Conservation (phyloP, 257 asterid genomes). For the Ballota nigra region DNA sequence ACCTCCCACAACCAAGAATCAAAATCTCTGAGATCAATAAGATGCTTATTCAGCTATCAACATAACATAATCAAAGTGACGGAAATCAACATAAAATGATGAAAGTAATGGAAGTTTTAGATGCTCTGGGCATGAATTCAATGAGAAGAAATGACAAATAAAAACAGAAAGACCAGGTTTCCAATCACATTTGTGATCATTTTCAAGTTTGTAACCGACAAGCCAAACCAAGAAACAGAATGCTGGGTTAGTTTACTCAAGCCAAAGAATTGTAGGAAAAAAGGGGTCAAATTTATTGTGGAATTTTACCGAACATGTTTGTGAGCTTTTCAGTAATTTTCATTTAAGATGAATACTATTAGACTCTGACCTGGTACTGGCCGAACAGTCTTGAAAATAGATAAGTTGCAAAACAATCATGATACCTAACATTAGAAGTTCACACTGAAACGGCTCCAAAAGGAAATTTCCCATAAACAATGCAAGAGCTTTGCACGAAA, state of each 20-base stretch:
- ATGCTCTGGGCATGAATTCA: background rate
- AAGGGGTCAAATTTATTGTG: background rate
- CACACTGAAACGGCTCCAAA: slow-evolving; percentile 14
- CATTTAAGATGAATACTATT: background rate
- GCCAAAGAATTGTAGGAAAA: background rate
- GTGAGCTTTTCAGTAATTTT: background rate
- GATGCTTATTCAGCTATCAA: slow-evolving; percentile 13
- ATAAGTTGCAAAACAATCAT: slow-evolving; percentile 59
- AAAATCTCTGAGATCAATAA: slow-evolving; percentile 59
- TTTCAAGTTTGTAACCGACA: background rate
- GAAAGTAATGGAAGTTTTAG: background rate
- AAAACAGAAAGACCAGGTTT: background rate
- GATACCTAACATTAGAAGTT: slow-evolving; percentile 22
- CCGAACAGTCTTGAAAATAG: slow-evolving; percentile 76
- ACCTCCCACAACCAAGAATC: slow-evolving; percentile 82
- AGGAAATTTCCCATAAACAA: background rate
- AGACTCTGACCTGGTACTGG: slow-evolving; percentile 84
- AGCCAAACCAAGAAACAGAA: background rate
- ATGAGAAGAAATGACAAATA: background rate
- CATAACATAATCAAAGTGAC: background rate
- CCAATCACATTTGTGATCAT: background rate
- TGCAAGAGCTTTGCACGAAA: background rate
- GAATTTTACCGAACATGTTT: background rate
- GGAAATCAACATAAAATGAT: background rate
- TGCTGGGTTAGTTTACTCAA: background rate